A percentile compares a stretch with the other conserved stretches of the same genome.
Conservation (phyloP, 257 asterid genomes). For the Rehmannia glutinosa region DNA sequence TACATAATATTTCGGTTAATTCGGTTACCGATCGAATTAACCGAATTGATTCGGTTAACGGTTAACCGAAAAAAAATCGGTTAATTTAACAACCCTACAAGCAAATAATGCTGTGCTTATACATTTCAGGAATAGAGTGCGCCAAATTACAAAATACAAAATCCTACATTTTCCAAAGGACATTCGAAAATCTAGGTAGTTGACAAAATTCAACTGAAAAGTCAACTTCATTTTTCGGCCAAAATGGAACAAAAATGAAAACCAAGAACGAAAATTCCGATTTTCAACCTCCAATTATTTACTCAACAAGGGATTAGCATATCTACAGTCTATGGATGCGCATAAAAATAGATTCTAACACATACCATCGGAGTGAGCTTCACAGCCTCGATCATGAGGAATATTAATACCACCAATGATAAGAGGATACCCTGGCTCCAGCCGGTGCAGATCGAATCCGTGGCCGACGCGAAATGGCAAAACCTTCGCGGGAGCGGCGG, state of each 20-base stretch:
- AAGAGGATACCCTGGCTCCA: conserved; percentile 82
- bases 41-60: too few relatives aligned
- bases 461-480: conserved; percentile 81
- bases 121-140: too few relatives aligned
- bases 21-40: too few relatives aligned
- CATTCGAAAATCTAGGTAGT: too few relatives aligned
- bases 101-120: too few relatives aligned
- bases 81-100: too few relatives aligned
- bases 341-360: neutral
- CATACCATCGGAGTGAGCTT: conserved; percentile 85
- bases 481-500: conserved; percentile 32
- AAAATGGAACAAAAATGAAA: neutral
- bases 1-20: too few relatives aligned
- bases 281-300: neutral
- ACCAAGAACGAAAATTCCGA: neutral
- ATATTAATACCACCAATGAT: conserved; percentile 71
- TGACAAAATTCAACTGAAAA: neutral
- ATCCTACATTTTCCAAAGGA: too few relatives aligned
- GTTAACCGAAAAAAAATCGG: too few relatives aligned
- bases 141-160: too few relatives aligned
- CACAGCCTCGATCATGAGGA: conserved; percentile 85
- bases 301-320: neutral
- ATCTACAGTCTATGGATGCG: neutral
- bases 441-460: conserved; percentile 75
- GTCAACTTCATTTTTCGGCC: neutral